phyloP scores from a whole-genome alignment of 2,329 filamentous ascomycete species.

The Parascedosporium putredinis region DNA sequence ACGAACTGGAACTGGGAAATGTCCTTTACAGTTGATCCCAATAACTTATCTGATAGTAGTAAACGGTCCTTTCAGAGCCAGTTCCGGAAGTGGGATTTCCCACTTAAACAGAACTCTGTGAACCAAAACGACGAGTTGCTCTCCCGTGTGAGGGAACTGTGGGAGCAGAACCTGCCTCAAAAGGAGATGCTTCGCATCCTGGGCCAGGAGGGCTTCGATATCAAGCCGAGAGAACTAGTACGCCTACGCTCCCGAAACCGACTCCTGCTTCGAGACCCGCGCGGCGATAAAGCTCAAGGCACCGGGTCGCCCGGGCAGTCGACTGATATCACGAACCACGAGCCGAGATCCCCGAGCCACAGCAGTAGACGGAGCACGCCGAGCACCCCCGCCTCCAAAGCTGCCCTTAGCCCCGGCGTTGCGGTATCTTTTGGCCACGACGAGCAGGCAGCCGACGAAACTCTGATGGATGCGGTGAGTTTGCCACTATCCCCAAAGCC shows the following conservation, averaged over 20 bases:
- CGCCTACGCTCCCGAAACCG: conserved; percentile 59
- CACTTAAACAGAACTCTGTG: conserved; percentile 60
- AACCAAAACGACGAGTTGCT: conserved; percentile 60
- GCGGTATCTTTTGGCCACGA: not conserved
- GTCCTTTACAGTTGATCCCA: not conserved
- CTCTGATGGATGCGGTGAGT: conserved; percentile 1
- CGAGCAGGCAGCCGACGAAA: not conserved
- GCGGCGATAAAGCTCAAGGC: conserved; percentile 35
- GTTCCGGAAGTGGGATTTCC: conserved; percentile 71
- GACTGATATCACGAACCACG: not conserved
- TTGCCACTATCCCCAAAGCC: not conserved
- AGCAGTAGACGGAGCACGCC: not conserved
- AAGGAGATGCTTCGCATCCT: conserved; percentile 63
- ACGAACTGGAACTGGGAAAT: not conserved
- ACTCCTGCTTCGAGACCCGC: conserved; percentile 53
- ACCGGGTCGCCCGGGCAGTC: conserved; percentile 11
- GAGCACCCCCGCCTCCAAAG: not conserved
- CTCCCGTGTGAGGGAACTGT: conserved; percentile 62
- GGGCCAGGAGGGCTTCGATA: conserved; percentile 60
- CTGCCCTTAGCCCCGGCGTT: not conserved
- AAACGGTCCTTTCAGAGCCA: conserved; percentile 69
- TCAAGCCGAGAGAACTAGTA: conserved; percentile 62
- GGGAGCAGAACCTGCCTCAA: conserved; percentile 64
- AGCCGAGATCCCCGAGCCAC: not conserved
- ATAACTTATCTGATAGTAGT: conserved; percentile 28